A percentile compares a stretch with the other conserved stretches of the same genome.
Evolutionary conservation across 306 rosid genomes (phyloP).

Genomic region (Macrotyloma uniflorum): DNA sequence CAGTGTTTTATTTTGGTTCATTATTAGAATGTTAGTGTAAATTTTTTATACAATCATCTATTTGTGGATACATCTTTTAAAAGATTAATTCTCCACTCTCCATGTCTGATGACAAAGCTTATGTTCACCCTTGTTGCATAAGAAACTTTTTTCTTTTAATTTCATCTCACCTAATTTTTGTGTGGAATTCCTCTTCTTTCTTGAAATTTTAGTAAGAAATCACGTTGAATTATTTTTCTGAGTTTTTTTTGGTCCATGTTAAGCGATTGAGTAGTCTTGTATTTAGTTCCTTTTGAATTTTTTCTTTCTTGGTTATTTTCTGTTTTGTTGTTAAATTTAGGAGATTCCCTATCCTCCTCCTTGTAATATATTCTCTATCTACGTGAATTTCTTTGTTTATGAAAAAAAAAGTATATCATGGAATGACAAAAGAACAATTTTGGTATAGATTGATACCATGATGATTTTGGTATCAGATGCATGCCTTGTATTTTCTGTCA

Average conservation of each 20-base stretch:
- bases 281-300: not conserved
- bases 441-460: not conserved
- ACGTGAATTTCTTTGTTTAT: not conserved
- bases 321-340: not conserved
- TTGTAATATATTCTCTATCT: not conserved
- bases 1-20: not conserved
- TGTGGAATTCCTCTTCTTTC: not conserved
- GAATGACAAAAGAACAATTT: constrained; percentile 4
- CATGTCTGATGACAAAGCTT: not conserved
- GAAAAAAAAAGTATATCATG: not conserved
- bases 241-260: not conserved
- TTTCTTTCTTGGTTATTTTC: not conserved
- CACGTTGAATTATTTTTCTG: not conserved
- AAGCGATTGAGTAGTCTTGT: not conserved
- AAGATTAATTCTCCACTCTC: not conserved
- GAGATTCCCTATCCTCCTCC: not conserved
- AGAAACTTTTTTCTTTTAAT: not conserved
- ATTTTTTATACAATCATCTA: not conserved
- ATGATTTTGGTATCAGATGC: constrained; percentile 9
- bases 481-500: not conserved
- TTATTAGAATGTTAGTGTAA: constrained; percentile 1
- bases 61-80: not conserved
- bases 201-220: not conserved
- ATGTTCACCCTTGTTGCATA: not conserved
- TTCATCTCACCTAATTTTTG: not conserved